Percentiles rank a stretch among this genome's conserved stretches.
These are phyloP conservation scores for Trebouxia gelatinosa DNA, from an alignment of 163 green algal species.

Conservation along the genomic window DNA sequence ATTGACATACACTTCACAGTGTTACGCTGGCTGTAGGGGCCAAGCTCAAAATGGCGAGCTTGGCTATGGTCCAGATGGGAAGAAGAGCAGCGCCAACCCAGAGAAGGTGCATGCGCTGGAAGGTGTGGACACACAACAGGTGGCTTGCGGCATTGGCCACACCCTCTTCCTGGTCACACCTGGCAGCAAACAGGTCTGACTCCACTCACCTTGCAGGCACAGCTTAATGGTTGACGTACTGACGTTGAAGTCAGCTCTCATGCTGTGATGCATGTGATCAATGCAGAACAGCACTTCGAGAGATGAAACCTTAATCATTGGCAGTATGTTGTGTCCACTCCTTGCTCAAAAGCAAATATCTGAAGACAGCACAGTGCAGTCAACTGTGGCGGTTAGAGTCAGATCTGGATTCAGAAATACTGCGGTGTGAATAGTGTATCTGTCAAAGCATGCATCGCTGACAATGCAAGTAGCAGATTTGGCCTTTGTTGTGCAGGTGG, in stretches of 20 bases:
- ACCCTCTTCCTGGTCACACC: conserved; percentile 80
- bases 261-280: background rate
- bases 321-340: background rate
- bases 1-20: no score
- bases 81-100: conserved; percentile 89
- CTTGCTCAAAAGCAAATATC: background rate
- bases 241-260: background rate
- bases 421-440: background rate
- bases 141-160: conserved; percentile 80
- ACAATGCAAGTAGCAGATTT: background rate
- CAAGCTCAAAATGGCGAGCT: conserved; percentile 83
- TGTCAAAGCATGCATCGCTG: background rate
- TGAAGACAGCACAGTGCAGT: background rate
- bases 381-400: background rate
- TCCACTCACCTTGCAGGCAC: background rate
- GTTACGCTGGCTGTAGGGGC: conserved; percentile 47
- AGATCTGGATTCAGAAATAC: background rate
- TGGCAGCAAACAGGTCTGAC: conserved; percentile 32
- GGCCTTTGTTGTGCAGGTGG: conserved; percentile 19
- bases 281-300: background rate
- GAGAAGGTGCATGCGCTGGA: conserved; percentile 83
- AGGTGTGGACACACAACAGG: conserved; percentile 61
- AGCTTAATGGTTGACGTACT: background rate
- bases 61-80: conserved; percentile 84
- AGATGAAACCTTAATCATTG: background rate